Evolutionary conservation across 108 stramenopile species (phyloP).

Genomic region (Pseudonitzschia multiseries): DNA sequence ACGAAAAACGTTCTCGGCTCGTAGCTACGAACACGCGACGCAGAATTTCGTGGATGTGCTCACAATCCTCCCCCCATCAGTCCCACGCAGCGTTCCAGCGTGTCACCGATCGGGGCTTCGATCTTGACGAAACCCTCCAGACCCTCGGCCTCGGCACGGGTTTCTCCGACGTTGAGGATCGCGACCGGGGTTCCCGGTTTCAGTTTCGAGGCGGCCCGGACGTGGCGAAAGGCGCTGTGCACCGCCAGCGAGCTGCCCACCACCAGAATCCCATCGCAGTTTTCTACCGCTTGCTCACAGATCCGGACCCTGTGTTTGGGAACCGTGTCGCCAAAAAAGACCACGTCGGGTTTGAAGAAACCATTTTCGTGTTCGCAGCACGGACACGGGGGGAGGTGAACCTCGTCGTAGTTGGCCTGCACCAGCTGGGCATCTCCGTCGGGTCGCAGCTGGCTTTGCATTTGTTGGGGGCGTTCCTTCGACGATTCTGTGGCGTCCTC

Average conservation of each 20-base stretch:
- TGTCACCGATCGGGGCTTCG: conserved; percentile 53
- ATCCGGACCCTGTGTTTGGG: conserved; percentile 53
- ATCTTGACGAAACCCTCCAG: conserved; percentile 47
- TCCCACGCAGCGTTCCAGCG: conserved; percentile 38
- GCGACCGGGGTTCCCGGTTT: conserved; percentile 59
- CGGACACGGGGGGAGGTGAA: conserved; percentile 75
- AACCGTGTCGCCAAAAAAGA: conserved; percentile 92
- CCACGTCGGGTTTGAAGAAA: conserved; percentile 96
- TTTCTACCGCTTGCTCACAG: conserved; percentile 66
- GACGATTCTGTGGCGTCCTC: not conserved
- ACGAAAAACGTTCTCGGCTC: too few relatives aligned
- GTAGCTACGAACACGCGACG: too few relatives aligned
- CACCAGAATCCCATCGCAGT: conserved; percentile 80
- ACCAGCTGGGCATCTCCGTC: conserved; percentile 92
- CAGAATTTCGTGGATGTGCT: too few relatives aligned
- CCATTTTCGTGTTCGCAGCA: conserved; percentile 59
- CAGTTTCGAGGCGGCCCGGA: conserved; percentile 51
- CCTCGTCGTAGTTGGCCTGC: conserved; percentile 53
- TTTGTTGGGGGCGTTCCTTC: not conserved
- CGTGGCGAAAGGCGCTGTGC: conserved; percentile 86
- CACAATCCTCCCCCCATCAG: not conserved
- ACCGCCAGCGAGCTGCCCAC: conserved; percentile 88
- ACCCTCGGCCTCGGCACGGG: conserved; percentile 78
- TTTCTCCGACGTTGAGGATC: conserved; percentile 90
- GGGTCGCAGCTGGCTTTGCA: conserved; percentile 56